Percentiles rank a stretch among this genome's conserved stretches.
These are phyloP conservation scores for Austropuccinia psidii DNA, from an alignment of 1,284 basidiomycete species.

Conservation along the genomic window DNA sequence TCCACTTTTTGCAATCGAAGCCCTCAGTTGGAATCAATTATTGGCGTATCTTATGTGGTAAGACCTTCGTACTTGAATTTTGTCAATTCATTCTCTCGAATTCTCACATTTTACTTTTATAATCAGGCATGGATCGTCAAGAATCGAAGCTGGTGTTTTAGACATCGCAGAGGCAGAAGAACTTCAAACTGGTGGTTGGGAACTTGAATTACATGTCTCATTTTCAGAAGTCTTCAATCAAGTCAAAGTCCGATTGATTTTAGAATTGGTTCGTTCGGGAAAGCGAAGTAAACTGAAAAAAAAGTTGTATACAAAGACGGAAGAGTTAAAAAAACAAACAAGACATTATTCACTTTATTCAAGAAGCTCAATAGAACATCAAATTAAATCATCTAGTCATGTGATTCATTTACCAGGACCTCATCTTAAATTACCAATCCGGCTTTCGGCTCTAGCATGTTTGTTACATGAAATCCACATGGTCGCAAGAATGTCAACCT, in stretches of 20 bases:
- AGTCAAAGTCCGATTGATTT: background rate
- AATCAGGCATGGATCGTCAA: conserved; percentile 29
- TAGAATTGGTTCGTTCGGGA: conserved; percentile 20
- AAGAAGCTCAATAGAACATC: background rate
- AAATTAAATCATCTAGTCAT: background rate
- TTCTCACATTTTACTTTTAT: background rate
- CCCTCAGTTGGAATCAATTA: conserved; percentile 28
- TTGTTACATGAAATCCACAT: conserved; percentile 15
- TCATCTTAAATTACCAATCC: conserved; percentile 6
- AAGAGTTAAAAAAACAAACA: no score
- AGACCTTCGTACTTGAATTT: background rate
- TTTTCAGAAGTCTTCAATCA: background rate
- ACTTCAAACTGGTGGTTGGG: background rate
- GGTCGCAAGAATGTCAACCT: conserved; percentile 1
- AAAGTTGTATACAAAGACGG: no score
- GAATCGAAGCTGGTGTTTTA: conserved; percentile 18
- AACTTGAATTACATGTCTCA: background rate
- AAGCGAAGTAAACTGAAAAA: no score
- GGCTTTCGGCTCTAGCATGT: background rate
- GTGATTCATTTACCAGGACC: conserved; percentile 23
- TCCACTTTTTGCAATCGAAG: conserved; percentile 16
- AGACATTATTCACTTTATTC: no score
- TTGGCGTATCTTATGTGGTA: conserved; percentile 33
- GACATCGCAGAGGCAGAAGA: conserved; percentile 31
- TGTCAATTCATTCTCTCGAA: background rate